Conservation (phyloP, 2,329 filamentous ascomycete species). For the Fusarium chaquense region DNA sequence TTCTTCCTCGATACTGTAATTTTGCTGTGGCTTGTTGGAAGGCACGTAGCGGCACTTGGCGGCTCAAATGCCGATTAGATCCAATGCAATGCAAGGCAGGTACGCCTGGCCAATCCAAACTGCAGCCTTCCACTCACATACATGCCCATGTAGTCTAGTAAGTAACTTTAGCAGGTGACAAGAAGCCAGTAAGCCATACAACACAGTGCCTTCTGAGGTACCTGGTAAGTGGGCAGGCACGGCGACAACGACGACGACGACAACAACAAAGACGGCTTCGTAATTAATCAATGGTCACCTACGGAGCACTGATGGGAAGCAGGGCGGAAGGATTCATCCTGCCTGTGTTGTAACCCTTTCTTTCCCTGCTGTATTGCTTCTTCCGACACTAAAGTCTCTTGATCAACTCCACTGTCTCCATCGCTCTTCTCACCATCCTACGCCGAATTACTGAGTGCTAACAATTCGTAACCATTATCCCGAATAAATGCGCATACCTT, state of each 20-base stretch:
- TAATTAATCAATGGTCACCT: background rate
- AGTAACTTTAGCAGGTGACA: background rate
- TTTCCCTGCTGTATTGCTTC: slow-evolving; percentile 10
- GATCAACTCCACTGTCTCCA: slow-evolving; percentile 26
- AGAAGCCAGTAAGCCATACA: slow-evolving; percentile 4
- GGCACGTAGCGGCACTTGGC: slow-evolving; percentile 33
- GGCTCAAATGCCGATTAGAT: slow-evolving; percentile 37
- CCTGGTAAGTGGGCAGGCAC: background rate
- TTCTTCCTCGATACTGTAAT: background rate
- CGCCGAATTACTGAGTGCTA: slow-evolving; percentile 19
- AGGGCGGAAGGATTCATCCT: slow-evolving; percentile 12
- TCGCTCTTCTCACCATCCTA: slow-evolving; percentile 12
- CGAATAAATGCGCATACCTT: background rate
- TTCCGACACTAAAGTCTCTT: slow-evolving; percentile 15
- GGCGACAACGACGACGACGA: slow-evolving; percentile 8
- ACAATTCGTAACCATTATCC: slow-evolving; percentile 12
- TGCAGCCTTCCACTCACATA: slow-evolving; percentile 16
- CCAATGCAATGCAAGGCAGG: slow-evolving; percentile 24
- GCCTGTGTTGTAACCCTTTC: slow-evolving; percentile 14
- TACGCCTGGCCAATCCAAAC: slow-evolving; percentile 30
- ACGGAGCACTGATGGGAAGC: background rate
- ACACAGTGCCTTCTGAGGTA: slow-evolving; percentile 9
- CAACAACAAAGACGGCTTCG: background rate
- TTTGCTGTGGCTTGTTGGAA: slow-evolving; percentile 9
- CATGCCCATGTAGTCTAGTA: no score